These are phyloP conservation scores for Neltuma alba DNA, from an alignment of 306 rosid species.

Conservation along the genomic window DNA sequence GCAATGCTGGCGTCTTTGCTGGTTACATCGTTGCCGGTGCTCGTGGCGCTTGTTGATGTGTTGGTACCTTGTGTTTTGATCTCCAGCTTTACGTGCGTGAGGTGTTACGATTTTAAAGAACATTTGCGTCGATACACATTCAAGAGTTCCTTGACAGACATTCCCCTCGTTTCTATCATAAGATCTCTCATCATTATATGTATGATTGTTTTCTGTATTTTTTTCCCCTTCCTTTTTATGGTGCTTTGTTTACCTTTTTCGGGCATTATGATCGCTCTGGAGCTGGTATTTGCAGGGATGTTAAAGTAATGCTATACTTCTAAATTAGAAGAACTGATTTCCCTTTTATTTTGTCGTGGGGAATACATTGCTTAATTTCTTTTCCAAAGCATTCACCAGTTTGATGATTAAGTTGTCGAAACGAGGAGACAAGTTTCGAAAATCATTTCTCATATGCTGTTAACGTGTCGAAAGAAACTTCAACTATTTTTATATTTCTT, in stretches of 20 bases:
- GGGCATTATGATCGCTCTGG: background rate
- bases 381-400: background rate
- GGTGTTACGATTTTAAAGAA: conserved; percentile 69
- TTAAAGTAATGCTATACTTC: conserved; percentile 3
- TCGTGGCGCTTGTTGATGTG: conserved; percentile 79
- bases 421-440: background rate
- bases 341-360: conserved; percentile 7
- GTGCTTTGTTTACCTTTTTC: background rate
- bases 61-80: conserved; percentile 79
- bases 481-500: background rate
- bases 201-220: conserved; percentile 41
- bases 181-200: conserved; percentile 86
- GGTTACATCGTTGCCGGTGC: conserved; percentile 83
- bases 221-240: background rate
- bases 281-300: conserved; percentile 25
- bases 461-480: background rate
- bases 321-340: background rate
- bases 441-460: conserved; percentile 6
- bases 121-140: conserved; percentile 85
- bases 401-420: background rate
- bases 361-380: conserved; percentile 26
- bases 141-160: conserved; percentile 88
- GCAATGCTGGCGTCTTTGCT: conserved; percentile 89
- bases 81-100: conserved; percentile 86
- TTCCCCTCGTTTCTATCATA: conserved; percentile 87